Evolutionary conservation across 495 filamentous ascomycete species (phyloP).

Genomic region (Penicillium macrosclerotiorum): DNA sequence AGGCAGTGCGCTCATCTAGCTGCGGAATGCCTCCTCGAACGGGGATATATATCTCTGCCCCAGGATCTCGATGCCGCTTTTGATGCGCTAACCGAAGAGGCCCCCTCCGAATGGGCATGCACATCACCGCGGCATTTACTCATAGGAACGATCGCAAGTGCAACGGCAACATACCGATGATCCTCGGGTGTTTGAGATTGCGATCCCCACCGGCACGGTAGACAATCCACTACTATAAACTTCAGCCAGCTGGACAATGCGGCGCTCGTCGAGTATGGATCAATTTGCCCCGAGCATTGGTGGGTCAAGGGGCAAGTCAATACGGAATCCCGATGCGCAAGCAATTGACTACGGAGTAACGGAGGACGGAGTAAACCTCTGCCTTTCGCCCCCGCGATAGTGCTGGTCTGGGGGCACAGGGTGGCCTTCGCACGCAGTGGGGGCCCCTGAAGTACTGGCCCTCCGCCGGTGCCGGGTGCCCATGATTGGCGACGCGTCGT

Average conservation of each 20-base stretch:
- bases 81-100: slow-evolving; percentile 38
- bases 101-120: slow-evolving; percentile 39
- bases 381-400: slow-evolving; percentile 23
- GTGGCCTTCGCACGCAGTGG: slow-evolving; percentile 48
- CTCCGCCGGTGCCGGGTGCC: slow-evolving; percentile 27
- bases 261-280: slow-evolving; percentile 46
- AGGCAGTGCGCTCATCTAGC: slow-evolving; percentile 14
- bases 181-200: slow-evolving; percentile 50
- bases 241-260: slow-evolving; percentile 40
- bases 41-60: slow-evolving; percentile 28
- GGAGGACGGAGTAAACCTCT: too few relatives aligned
- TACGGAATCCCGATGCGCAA: slow-evolving; percentile 41
- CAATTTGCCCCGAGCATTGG: slow-evolving; percentile 42
- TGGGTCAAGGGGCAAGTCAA: slow-evolving; percentile 43
- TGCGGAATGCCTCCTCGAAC: slow-evolving; percentile 8
- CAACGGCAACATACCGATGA: slow-evolving; percentile 31
- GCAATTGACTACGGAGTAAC: slow-evolving; percentile 48
- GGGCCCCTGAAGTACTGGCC: slow-evolving; percentile 56
- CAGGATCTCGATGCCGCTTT: slow-evolving; percentile 35
- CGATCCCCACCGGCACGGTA: slow-evolving; percentile 36
- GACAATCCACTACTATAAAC: slow-evolving; percentile 30
- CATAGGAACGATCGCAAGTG: slow-evolving; percentile 33
- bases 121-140: slow-evolving; percentile 43
- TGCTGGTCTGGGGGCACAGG: slow-evolving; percentile 53
- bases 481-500: too few relatives aligned